Evolutionary conservation across 768 basidiomycete genomes (phyloP).

Genomic region (Panus rudis): DNA sequence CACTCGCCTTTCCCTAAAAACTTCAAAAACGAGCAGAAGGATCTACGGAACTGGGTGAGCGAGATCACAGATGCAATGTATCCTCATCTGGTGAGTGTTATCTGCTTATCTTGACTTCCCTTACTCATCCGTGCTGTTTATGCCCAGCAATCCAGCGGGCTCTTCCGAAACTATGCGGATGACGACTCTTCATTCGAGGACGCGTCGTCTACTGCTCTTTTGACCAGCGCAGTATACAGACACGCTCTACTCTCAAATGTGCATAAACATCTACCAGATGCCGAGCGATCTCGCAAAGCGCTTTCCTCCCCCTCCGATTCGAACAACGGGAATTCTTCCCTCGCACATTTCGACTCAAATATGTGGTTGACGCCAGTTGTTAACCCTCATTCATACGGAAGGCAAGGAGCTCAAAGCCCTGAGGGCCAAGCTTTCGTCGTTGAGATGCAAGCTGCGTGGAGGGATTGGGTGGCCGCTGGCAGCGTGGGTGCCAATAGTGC

Average conservation of each 20-base stretch:
- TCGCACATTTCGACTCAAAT: constrained; percentile 44
- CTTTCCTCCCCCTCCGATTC: constrained; percentile 15
- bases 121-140: neutral
- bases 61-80: constrained; percentile 78
- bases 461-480: constrained; percentile 62
- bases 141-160: constrained; percentile 34
- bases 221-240: constrained; percentile 74
- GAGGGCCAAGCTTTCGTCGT: constrained; percentile 80
- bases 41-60: constrained; percentile 56
- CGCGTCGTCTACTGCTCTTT: constrained; percentile 62
- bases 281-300: constrained; percentile 46
- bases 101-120: neutral
- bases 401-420: constrained; percentile 48
- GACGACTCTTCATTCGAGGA: constrained; percentile 59
- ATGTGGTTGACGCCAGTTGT: constrained; percentile 75
- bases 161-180: constrained; percentile 73
- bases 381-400: constrained; percentile 51
- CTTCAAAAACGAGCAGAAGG: constrained; percentile 44
- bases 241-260: constrained; percentile 48
- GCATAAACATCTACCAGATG: constrained; percentile 44
- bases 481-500: constrained; percentile 37
- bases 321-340: constrained; percentile 7
- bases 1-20: constrained; percentile 46
- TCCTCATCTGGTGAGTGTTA: constrained; percentile 40
- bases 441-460: constrained; percentile 66